phyloP scores from a whole-genome alignment of 2,329 filamentous ascomycete species.

The Colletotrichum salicis region DNA sequence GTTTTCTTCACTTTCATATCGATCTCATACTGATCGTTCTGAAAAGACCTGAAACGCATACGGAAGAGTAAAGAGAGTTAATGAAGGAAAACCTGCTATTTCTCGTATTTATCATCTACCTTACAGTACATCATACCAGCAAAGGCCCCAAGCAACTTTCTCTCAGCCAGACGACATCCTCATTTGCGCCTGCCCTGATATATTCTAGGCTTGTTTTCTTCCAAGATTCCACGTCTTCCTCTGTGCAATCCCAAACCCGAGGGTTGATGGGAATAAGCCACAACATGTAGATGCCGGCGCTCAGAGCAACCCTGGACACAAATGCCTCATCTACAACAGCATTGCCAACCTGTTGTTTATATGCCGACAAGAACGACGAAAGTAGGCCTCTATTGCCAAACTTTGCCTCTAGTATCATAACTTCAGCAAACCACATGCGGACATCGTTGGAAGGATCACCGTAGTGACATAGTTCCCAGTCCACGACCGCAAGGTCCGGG shows the following conservation, averaged over 20 bases:
- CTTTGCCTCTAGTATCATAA: neutral
- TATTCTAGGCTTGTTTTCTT: neutral
- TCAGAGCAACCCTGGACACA: neutral
- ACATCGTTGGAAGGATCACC: neutral
- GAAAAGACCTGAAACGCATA: neutral
- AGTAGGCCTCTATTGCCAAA: neutral
- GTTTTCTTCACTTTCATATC: no score
- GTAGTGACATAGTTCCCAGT: conserved; percentile 6
- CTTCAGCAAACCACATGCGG: conserved; percentile 8
- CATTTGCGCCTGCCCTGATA: neutral
- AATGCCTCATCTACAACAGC: neutral
- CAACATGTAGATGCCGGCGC: neutral
- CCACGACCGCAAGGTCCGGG: neutral
- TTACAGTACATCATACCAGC: neutral
- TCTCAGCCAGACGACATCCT: neutral
- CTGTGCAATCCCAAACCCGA: neutral
- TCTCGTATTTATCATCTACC: neutral
- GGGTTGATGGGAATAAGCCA: neutral
- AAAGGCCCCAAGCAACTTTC: neutral
- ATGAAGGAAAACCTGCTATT: neutral
- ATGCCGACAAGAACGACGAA: neutral
- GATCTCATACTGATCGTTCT: no score
- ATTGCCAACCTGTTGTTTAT: neutral
- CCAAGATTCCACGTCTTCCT: neutral
- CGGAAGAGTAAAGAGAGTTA: neutral